A percentile compares a stretch with the other conserved stretches of the same genome.
phyloP scores from a whole-genome alignment of 148 eudicot genomes.

The Vaccinium myrtillus region DNA sequence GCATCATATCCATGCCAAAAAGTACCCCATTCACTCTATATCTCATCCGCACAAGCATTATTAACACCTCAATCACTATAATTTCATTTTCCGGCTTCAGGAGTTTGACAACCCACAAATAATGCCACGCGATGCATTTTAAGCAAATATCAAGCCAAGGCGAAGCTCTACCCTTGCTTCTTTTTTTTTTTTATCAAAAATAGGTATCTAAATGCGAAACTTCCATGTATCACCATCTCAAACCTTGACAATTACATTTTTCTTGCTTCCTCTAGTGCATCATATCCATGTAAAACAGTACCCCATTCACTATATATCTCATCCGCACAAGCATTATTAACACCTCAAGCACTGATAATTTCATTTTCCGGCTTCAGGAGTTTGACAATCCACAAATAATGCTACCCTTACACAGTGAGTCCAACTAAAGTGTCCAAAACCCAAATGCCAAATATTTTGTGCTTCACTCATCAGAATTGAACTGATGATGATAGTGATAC shows the following conservation, averaged over 20 bases:
- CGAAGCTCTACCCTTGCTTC: neutral
- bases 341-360: neutral
- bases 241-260: neutral
- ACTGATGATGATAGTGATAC: conserved; percentile 29
- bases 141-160: neutral
- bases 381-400: neutral
- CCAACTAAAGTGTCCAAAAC: neutral
- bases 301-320: neutral
- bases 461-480: neutral
- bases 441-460: neutral
- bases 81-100: neutral
- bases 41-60: neutral
- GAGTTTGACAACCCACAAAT: neutral
- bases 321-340: neutral
- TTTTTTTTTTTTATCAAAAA: neutral
- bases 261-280: neutral
- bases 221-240: neutral
- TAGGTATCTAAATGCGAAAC: neutral
- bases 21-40: neutral
- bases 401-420: neutral
- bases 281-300: neutral
- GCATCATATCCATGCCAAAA: neutral
- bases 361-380: neutral
- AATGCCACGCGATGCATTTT: neutral
- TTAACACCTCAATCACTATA: neutral